Evolutionary conservation across 1,139 yeast genomes (phyloP).

Genomic region (Saccharomycopsis hybrid): DNA sequence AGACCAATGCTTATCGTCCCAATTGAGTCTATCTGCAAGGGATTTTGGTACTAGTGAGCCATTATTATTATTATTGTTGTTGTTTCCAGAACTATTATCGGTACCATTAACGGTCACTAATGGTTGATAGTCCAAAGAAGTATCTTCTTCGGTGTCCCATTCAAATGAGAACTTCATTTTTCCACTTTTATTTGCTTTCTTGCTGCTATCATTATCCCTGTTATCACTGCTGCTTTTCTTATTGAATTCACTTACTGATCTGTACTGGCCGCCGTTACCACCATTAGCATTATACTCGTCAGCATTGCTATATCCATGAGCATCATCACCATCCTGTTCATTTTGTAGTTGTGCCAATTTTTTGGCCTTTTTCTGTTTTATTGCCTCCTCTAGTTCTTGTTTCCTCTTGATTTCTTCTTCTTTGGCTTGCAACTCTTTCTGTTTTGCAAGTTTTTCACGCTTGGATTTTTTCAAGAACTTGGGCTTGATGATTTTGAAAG

Average conservation of each 20-base stretch:
- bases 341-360: slow-evolving; percentile 1
- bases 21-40: slow-evolving; percentile 10
- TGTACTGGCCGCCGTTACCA: no score
- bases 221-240: neutral
- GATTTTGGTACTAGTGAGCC: slow-evolving; percentile 2
- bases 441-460: slow-evolving; percentile 16
- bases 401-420: slow-evolving; percentile 8
- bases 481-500: slow-evolving; percentile 13
- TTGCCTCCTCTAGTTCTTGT: neutral
- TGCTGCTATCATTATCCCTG: no score
- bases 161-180: slow-evolving; percentile 54
- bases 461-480: slow-evolving; percentile 19
- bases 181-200: slow-evolving; percentile 6
- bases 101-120: slow-evolving; percentile 27
- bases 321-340: no score
- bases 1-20: slow-evolving; percentile 55
- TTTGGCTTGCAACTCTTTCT: slow-evolving; percentile 3
- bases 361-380: neutral
- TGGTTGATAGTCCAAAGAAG: slow-evolving; percentile 41
- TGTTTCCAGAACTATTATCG: neutral
- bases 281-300: no score
- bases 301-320: no score
- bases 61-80: slow-evolving; percentile 18
- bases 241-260: neutral
- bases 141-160: slow-evolving; percentile 68